Percentiles rank a stretch among this genome's conserved stretches.
Evolutionary conservation across 2,329 filamentous ascomycete genomes (phyloP).

Genomic region (Colletotrichum plurivorum): DNA sequence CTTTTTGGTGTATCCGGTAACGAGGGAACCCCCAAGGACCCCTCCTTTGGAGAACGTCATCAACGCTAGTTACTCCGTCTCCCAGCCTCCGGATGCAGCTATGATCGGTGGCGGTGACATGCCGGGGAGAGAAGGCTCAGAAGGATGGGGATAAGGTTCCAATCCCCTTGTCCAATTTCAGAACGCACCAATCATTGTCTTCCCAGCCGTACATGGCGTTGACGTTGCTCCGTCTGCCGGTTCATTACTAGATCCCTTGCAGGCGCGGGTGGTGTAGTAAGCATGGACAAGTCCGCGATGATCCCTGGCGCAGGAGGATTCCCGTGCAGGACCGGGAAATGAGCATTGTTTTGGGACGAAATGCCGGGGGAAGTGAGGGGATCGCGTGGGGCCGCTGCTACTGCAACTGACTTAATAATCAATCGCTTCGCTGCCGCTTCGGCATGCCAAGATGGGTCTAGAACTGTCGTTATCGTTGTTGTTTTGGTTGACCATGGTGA

Average conservation of each 20-base stretch:
- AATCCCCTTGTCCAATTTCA: conserved; percentile 5
- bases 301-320: conserved; percentile 15
- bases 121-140: neutral
- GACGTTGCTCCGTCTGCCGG: conserved; percentile 9
- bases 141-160: conserved; percentile 3
- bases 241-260: conserved; percentile 8
- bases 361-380: conserved; percentile 7
- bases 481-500: neutral
- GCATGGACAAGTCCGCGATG: conserved; percentile 4
- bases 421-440: conserved; percentile 15
- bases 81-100: conserved; percentile 5
- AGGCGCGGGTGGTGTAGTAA: neutral
- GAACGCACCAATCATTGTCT: conserved; percentile 14
- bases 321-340: conserved; percentile 19
- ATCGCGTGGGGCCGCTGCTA: conserved; percentile 23
- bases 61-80: conserved; percentile 1
- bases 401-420: neutral
- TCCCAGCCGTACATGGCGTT: conserved; percentile 6
- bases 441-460: neutral
- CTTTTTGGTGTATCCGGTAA: too few species aligned
- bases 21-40: neutral
- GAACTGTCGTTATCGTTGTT: neutral
- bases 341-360: conserved; percentile 21
- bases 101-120: conserved; percentile 19
- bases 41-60: conserved; percentile 32